These are phyloP conservation scores for Aspergillus proliferans DNA, from an alignment of 2,329 filamentous ascomycete genomes.

Conservation along the genomic window DNA sequence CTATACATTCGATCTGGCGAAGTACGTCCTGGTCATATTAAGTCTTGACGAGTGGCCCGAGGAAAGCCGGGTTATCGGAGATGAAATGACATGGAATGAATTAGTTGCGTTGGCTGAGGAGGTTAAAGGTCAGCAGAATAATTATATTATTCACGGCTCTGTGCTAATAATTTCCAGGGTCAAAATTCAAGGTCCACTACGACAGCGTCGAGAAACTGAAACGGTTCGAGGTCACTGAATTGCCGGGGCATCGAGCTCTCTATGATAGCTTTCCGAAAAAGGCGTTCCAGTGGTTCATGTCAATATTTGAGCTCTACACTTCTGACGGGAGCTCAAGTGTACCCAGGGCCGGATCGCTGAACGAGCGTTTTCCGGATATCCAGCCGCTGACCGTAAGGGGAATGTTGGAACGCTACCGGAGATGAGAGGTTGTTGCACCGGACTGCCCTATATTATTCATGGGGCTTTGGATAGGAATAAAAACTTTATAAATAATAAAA, in stretches of 20 bases:
- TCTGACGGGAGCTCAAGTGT: neutral
- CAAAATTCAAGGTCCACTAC: conserved; percentile 24
- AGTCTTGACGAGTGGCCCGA: conserved; percentile 13
- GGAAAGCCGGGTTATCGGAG: conserved; percentile 14
- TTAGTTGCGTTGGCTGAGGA: conserved; percentile 16
- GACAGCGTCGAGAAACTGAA: conserved; percentile 24
- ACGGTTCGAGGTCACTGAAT: conserved; percentile 23
- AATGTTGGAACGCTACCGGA: neutral
- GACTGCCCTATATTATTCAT: too few species aligned
- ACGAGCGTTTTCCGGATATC: conserved; percentile 16
- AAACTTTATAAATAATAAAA: too few species aligned
- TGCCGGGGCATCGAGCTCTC: conserved; percentile 16
- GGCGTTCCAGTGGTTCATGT: conserved; percentile 14
- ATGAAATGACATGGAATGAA: conserved; percentile 20
- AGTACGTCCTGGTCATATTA: conserved; percentile 13
- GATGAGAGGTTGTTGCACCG: too few species aligned
- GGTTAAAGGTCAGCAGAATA: conserved; percentile 9
- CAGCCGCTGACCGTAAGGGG: conserved; percentile 5
- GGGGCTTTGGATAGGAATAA: too few species aligned
- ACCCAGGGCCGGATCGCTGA: conserved; percentile 8
- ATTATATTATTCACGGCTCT: neutral
- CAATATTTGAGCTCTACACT: conserved; percentile 12
- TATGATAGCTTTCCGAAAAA: conserved; percentile 19
- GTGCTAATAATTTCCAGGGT: conserved; percentile 5
- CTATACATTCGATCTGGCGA: conserved; percentile 19